Evolutionary conservation across 805 yeast genomes (phyloP).

Genomic region (Pichia ethanolica): DNA sequence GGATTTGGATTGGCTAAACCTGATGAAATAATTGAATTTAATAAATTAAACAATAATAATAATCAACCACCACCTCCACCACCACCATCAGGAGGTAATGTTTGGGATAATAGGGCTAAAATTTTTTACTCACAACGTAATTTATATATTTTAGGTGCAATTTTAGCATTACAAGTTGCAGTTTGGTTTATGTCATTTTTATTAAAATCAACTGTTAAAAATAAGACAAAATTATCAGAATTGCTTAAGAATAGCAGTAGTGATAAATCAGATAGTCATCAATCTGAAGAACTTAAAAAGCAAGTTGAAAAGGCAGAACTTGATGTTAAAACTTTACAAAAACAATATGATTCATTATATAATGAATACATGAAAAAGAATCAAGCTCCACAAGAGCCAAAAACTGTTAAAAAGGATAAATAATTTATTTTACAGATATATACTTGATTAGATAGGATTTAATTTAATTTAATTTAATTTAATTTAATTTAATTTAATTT

Average conservation of each 20-base stretch:
- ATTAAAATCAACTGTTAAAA: slow-evolving; percentile 37
- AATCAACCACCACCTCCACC: too few species aligned
- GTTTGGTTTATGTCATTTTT: slow-evolving; percentile 37
- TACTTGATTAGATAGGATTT: too few species aligned
- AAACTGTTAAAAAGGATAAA: slow-evolving; percentile 1
- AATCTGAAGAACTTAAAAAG: slow-evolving; percentile 17
- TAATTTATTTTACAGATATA: too few species aligned
- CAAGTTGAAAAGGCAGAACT: slow-evolving; percentile 14
- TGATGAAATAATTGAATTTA: slow-evolving; percentile 11
- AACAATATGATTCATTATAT: slow-evolving; percentile 37
- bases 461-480: too few species aligned
- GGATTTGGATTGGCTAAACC: slow-evolving; percentile 16
- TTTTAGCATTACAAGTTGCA: slow-evolving; percentile 39
- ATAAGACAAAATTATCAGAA: slow-evolving; percentile 21
- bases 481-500: neutral
- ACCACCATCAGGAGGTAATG: too few species aligned
- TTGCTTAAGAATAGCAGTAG: too few species aligned
- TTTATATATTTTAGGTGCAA: slow-evolving; percentile 48
- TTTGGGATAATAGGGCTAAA: slow-evolving; percentile 33
- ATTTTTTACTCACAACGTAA: slow-evolving; percentile 53
- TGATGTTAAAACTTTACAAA: slow-evolving; percentile 30
- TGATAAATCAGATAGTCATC: too few species aligned
- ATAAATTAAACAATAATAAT: slow-evolving; percentile 16
- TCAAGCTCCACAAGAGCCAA: neutral
- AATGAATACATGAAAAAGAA: slow-evolving; percentile 33